A percentile compares a stretch with the other conserved stretches of the same genome.
Conservation (phyloP, 306 rosid species). For the Abrus pulchellus region DNA sequence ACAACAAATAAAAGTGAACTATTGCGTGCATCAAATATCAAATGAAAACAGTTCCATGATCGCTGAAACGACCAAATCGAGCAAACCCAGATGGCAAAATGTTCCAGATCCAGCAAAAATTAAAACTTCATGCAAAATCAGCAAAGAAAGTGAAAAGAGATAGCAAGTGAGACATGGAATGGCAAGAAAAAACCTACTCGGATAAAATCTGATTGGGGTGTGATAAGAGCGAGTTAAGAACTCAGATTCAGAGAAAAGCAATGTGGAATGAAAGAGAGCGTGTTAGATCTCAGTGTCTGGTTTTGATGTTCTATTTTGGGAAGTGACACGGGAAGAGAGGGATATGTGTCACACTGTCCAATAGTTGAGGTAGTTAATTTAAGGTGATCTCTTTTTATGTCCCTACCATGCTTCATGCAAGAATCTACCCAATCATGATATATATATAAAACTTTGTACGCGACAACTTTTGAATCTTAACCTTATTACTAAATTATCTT, state of each 20-base stretch:
- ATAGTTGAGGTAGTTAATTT: conserved; percentile 47
- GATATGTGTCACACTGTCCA: conserved; percentile 50
- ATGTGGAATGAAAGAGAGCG: not conserved
- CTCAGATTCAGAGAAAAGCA: conserved; percentile 40
- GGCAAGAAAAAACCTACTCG: conserved; percentile 38
- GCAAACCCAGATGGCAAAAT: conserved; percentile 43
- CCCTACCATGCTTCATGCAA: no score
- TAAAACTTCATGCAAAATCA: conserved; percentile 14
- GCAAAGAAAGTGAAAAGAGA: not conserved
- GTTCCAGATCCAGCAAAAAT: conserved; percentile 40
- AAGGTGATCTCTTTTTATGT: not conserved
- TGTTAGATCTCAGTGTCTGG: conserved; percentile 46
- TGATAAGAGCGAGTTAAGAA: conserved; percentile 34
- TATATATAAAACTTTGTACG: no score
- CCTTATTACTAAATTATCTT: no score
- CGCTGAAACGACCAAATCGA: conserved; percentile 29
- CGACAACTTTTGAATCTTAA: no score
- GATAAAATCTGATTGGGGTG: conserved; percentile 41
- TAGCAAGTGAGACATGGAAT: not conserved
- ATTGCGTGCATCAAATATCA: conserved; percentile 2
- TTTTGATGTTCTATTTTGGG: conserved; percentile 48
- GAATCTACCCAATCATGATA: no score
- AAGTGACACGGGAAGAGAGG: conserved; percentile 16
- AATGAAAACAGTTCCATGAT: conserved; percentile 22
- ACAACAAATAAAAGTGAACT: conserved; percentile 7